Base-by-base conservation (phyloP, 495 filamentous ascomycete genomes). In the Rostrohypoxylon terebratum region DNA sequence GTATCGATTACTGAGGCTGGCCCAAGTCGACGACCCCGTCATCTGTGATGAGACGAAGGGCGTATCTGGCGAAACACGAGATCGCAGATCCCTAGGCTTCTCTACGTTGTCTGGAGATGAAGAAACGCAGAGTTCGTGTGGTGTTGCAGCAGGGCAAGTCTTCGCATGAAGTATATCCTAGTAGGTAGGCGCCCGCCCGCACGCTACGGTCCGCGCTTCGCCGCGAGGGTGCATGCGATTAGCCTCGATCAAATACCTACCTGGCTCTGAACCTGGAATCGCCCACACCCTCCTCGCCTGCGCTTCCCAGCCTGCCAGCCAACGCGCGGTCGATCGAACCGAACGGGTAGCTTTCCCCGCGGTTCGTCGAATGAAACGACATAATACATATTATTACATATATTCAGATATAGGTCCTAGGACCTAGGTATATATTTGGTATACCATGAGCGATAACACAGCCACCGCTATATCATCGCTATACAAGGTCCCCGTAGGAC, bases 31-130 rank as follows among this genome's bases (percentile, higher is more conserved):
- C 14, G 50, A 54, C 16, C 23, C 25, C 38, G 33, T 23, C 34
- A 38, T 55, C 34, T 13, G 47, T 16, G 28, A 57, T 64, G 67
- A 69, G 59, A 63, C 67, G 53, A 59, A 59, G 33, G 31, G 4
- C 20, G 31, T 34, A 44, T 44, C 36, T 51, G 21, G 34, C 47
- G 42, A 63, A 20, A 50, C 59, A 44, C 20, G 20, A 59, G 20
- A 57, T 16, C 34, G 34, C 8, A n/a, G 34, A 59, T 59, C 44
- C 23, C 9, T 8, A 20, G n/a, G 4, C 31, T 21, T 6, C 20
- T 10, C 33, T 6, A 11, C 1, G 10, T 59, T 11, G 18, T 59
- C 38, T 14, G 53, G 14, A 18, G 7, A 3, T n/a, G 13, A 18
- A 55, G 14, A 28, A 55, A 2, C n/a, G 51, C 51, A 20, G 8